A percentile compares a stretch with the other conserved stretches of the same genome.
These are phyloP conservation scores for Pseudopyrenochaeta lycopersici DNA, from an alignment of 2,329 filamentous ascomycete species.

Conservation along the genomic window DNA sequence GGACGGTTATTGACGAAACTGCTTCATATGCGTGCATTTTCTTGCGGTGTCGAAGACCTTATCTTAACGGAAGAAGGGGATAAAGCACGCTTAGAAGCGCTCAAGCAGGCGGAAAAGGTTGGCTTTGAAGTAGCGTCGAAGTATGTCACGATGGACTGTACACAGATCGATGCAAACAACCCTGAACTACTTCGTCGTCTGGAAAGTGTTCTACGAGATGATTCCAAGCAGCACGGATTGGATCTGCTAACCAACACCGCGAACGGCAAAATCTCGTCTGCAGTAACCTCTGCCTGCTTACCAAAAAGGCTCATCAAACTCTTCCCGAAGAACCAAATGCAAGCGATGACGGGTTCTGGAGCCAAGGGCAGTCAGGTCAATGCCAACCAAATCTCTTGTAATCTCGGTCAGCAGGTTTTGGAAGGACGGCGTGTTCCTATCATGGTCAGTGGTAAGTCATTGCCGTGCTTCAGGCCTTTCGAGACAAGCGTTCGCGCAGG, in stretches of 20 bases:
- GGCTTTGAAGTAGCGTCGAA: constrained; percentile 83
- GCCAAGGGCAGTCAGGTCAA: constrained; percentile 95
- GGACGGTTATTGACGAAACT: constrained; percentile 89
- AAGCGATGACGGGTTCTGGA: constrained; percentile 96
- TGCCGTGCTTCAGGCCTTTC: constrained; percentile 92
- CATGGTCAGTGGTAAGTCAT: constrained; percentile 96
- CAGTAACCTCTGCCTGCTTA: constrained; percentile 80
- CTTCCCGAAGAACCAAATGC: constrained; percentile 98
- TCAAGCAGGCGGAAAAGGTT: constrained; percentile 72
- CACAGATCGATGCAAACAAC: constrained; percentile 69
- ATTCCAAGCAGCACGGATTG: constrained; percentile 88
- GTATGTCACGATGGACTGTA: constrained; percentile 83
- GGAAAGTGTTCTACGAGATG: constrained; percentile 90
- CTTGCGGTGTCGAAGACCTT: constrained; percentile 96
- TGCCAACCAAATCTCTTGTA: constrained; percentile 96
- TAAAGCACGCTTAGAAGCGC: constrained; percentile 70
- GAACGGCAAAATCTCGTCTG: constrained; percentile 75
- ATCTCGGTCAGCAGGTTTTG: constrained; percentile 94
- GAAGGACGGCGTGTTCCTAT: constrained; percentile 93
- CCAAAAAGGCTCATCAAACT: constrained; percentile 85
- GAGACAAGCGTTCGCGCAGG: constrained; percentile 90
- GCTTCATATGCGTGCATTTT: constrained; percentile 92
- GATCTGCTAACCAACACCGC: constrained; percentile 84
- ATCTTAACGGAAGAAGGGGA: constrained; percentile 85
- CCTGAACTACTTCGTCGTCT: constrained; percentile 78